These are phyloP conservation scores for Plasmodium cynomolgi DNA, from an alignment of 169 alveolate genomes.

Conservation along the genomic window DNA sequence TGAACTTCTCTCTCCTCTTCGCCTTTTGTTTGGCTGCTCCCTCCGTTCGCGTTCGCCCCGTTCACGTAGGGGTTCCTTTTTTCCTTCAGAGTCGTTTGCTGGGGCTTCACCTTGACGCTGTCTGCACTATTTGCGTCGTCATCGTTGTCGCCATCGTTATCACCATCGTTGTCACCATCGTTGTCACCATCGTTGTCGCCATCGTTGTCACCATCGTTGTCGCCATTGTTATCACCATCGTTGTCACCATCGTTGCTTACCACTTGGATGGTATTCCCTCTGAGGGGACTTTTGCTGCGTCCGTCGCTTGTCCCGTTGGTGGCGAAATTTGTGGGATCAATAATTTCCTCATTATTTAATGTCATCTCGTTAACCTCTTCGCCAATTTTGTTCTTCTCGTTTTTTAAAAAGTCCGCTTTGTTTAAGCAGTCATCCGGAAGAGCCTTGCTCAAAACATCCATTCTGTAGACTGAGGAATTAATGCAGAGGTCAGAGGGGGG, in stretches of 20 bases:
- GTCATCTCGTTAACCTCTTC: background rate
- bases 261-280: background rate
- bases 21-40: background rate
- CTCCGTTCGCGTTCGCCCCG: background rate
- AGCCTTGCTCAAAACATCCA: conserved; percentile 37
- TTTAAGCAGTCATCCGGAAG: background rate
- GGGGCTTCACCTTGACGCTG: background rate
- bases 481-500: background rate
- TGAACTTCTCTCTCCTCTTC: conserved; percentile 5
- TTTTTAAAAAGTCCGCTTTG: conserved; percentile 20
- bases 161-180: background rate
- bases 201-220: background rate
- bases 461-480: background rate
- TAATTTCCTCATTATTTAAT: background rate
- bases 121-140: background rate
- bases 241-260: background rate
- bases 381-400: background rate
- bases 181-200: background rate
- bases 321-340: background rate
- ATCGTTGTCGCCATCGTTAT: no score
- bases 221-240: background rate
- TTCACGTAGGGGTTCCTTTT: conserved; percentile 6
- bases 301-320: background rate
- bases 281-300: background rate
- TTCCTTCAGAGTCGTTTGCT: background rate